phyloP scores from a whole-genome alignment of 306 rosid genomes.

The Senna tora region DNA sequence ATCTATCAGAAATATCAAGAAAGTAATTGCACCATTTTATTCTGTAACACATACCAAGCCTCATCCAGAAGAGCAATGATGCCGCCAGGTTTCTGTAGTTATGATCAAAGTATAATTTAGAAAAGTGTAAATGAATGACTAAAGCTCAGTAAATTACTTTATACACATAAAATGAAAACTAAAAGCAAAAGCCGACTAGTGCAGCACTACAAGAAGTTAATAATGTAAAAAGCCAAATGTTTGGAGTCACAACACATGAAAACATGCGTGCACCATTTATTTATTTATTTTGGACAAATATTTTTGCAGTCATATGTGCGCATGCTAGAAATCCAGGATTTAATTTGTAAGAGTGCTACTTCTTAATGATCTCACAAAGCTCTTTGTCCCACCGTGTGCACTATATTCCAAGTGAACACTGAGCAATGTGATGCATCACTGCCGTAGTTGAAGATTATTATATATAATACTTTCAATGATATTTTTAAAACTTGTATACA shows the following conservation, averaged over 20 bases:
- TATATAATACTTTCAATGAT: not conserved
- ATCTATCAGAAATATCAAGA: constrained; percentile 21
- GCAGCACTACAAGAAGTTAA: not conserved
- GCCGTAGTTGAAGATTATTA: not conserved
- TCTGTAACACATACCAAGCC: constrained; percentile 76
- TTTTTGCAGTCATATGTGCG: not conserved
- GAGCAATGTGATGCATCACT: not conserved
- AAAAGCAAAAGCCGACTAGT: not conserved
- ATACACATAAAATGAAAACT: not conserved
- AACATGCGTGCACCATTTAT: not conserved
- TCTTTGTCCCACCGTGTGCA: not conserved
- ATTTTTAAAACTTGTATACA: not conserved
- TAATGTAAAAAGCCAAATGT: not conserved
- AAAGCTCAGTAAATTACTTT: not conserved
- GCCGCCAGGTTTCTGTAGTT: constrained; percentile 95
- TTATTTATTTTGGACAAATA: not conserved
- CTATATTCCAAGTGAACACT: not conserved
- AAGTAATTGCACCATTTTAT: constrained; percentile 26
- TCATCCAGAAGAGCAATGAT: constrained; percentile 95
- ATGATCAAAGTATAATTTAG: constrained; percentile 50
- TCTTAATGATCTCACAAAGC: not conserved
- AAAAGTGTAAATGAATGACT: constrained; percentile 14
- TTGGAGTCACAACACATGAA: not conserved
- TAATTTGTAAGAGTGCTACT: not conserved
- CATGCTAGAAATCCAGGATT: constrained; percentile 1